Percentiles rank a stretch among this genome's conserved stretches.
Conservation (phyloP, 352 stramenopile species). For the Globisporangium okanoganense region DNA sequence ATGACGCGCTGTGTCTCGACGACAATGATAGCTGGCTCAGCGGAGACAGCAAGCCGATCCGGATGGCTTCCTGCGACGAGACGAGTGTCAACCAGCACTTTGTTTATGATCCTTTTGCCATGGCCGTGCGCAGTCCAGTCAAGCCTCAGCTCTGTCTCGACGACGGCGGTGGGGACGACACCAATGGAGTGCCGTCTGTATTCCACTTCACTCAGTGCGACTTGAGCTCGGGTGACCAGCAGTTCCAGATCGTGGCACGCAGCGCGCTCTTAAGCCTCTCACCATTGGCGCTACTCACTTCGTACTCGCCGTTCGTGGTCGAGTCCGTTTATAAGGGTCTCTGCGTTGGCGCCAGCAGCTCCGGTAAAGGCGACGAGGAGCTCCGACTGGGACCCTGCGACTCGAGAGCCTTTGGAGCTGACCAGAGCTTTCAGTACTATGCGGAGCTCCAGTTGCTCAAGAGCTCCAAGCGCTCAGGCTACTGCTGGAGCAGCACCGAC, state of each 20-base stretch:
- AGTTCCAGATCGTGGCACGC: constrained; percentile 9
- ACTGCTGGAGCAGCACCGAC: constrained; percentile 11
- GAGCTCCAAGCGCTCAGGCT: not conserved
- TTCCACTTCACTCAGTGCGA: constrained; percentile 10
- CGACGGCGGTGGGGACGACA: constrained; percentile 6
- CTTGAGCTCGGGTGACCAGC: constrained; percentile 2
- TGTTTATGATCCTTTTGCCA: constrained; percentile 6
- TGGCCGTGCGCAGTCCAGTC: not conserved
- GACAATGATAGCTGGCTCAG: constrained; percentile 2
- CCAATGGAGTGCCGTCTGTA: not conserved
- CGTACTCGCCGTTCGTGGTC: constrained; percentile 2
- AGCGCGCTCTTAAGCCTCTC: not conserved
- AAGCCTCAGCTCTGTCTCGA: constrained; percentile 10
- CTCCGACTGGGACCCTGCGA: constrained; percentile 6
- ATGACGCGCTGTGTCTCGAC: constrained; percentile 8
- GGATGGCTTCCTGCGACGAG: not conserved
- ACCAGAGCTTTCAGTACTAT: constrained; percentile 9
- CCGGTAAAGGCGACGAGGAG: not conserved
- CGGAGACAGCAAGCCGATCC: not conserved
- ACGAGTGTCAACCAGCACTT: constrained; percentile 10
- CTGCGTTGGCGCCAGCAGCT: not conserved
- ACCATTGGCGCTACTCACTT: not conserved
- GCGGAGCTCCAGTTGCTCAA: constrained; percentile 3
- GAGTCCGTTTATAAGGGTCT: constrained; percentile 14
- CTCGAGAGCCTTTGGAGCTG: not conserved